Conservation (phyloP, 2,329 filamentous ascomycete genomes). For the Colletotrichum scovillei region DNA sequence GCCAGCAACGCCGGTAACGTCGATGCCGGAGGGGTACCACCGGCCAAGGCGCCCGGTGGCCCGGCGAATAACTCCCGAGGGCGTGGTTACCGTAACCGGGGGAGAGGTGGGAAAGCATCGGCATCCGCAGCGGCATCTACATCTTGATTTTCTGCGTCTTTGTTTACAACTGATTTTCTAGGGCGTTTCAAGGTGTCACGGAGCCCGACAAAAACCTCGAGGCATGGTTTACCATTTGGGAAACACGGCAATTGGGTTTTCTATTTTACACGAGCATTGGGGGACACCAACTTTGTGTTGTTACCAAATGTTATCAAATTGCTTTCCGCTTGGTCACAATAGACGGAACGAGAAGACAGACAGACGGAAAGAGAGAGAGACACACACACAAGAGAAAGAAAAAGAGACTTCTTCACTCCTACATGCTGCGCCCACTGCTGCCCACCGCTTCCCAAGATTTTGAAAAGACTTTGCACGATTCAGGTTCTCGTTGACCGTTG, state of each 20-base stretch:
- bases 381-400: background rate
- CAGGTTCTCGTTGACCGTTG: background rate
- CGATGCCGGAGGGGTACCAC: constrained; percentile 2
- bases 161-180: background rate
- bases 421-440: background rate
- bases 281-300: background rate
- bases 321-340: background rate
- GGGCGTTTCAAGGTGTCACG: background rate
- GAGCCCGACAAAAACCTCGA: background rate
- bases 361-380: background rate
- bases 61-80: constrained; percentile 16
- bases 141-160: background rate
- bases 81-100: constrained; percentile 24
- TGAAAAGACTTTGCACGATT: background rate
- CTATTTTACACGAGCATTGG: background rate
- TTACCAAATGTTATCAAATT: background rate
- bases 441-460: background rate
- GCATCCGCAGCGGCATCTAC: constrained; percentile 10
- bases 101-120: constrained; percentile 27
- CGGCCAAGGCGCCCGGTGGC: constrained; percentile 11
- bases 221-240: background rate
- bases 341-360: background rate
- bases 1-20: background rate
- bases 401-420: background rate
- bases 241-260: background rate